phyloP scores from a whole-genome alignment of 2,329 filamentous ascomycete species.

The Microdochium nivale region DNA sequence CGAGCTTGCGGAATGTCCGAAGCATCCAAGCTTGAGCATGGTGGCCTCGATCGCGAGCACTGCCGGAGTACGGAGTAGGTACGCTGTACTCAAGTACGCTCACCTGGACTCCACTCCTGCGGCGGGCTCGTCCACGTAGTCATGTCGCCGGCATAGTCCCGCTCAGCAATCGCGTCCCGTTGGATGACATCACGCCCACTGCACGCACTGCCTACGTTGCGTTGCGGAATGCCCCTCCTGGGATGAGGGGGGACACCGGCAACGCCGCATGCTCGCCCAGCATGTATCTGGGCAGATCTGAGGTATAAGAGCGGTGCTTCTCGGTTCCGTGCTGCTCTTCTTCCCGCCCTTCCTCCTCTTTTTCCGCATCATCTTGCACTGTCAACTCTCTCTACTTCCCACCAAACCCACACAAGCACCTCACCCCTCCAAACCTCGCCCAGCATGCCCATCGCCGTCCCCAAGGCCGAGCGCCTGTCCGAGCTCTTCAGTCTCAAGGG shows the following conservation, averaged over 20 bases:
- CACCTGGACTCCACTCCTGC: background rate
- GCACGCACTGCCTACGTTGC: background rate
- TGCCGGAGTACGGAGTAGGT: too few species aligned
- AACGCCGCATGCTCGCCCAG: too few species aligned
- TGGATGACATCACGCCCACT: background rate
- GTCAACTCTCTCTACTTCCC: background rate
- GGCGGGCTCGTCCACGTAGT: background rate
- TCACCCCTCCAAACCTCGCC: conserved; percentile 3
- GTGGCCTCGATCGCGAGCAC: too few species aligned
- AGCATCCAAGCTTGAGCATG: too few species aligned
- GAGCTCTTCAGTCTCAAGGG: conserved; percentile 67
- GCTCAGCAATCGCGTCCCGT: background rate
- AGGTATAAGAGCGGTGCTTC: background rate
- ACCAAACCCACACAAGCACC: background rate
- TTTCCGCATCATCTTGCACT: background rate
- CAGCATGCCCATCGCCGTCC: conserved; percentile 48
- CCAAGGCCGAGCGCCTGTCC: conserved; percentile 46
- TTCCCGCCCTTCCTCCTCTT: background rate
- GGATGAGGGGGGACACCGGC: too few species aligned
- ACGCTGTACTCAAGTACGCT: too few species aligned
- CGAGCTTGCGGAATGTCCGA: background rate
- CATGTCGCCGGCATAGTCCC: background rate
- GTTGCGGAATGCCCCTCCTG: too few species aligned
- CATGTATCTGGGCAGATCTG: too few species aligned
- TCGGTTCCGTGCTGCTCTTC: background rate